Percentiles rank a stretch among this genome's conserved stretches.
Evolutionary conservation across 1,139 yeast genomes (phyloP).

Genomic region (Pichia sp.): DNA sequence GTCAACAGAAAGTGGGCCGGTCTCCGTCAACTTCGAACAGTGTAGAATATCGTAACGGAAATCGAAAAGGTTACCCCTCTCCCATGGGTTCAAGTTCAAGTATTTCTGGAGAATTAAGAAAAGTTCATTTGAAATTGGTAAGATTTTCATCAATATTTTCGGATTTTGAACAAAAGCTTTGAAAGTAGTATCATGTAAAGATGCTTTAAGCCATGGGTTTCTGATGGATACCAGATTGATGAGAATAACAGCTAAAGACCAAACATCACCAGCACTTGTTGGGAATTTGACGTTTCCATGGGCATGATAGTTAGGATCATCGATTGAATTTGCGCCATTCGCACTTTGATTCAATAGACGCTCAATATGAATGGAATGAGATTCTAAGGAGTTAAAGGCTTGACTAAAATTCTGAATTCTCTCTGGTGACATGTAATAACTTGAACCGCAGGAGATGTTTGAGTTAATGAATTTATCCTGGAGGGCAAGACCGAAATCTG

Average conservation of each 20-base stretch:
- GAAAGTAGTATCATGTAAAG: constrained; percentile 53
- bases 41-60: constrained; percentile 36
- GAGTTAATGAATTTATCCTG: constrained; percentile 50
- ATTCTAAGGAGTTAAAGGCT: constrained; percentile 23
- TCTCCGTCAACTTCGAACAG: constrained; percentile 32
- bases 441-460: constrained; percentile 78
- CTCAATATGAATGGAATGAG: constrained; percentile 27
- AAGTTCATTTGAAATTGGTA: constrained; percentile 61
- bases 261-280: constrained; percentile 75
- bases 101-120: constrained; percentile 45
- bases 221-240: constrained; percentile 77
- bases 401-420: constrained; percentile 43
- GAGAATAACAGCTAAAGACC: constrained; percentile 82
- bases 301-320: constrained; percentile 19
- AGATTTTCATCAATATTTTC: constrained; percentile 49
- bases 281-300: constrained; percentile 44
- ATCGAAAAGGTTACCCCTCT: constrained; percentile 47
- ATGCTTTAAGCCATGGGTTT: constrained; percentile 89
- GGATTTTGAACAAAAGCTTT: constrained; percentile 43
- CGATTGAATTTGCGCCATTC: neutral
- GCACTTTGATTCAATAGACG: constrained; percentile 20
- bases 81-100: constrained; percentile 56
- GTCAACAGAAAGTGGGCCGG: constrained; percentile 32
- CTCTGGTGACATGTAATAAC: constrained; percentile 94
- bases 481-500: constrained; percentile 85